Percentiles rank a stretch among this genome's conserved stretches.
These are phyloP conservation scores for Cymbopogon citratus DNA, from an alignment of 176 grass and related monocot species.

Conservation along the genomic window DNA sequence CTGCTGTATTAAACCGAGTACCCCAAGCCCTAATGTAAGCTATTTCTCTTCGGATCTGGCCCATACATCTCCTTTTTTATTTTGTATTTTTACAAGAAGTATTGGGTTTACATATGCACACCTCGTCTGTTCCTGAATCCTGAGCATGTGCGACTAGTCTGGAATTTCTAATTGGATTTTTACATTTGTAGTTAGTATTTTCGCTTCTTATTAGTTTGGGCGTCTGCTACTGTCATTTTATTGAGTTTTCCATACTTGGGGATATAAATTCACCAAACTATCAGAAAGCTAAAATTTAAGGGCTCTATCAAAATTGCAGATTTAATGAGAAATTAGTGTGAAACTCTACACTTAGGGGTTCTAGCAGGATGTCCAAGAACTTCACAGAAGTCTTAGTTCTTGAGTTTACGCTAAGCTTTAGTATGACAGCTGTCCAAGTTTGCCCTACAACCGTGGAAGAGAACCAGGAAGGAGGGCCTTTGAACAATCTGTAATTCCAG, in stretches of 20 bases:
- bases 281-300: background rate
- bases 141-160: background rate
- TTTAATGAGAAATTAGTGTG: background rate
- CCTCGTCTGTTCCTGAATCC: background rate
- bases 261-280: background rate
- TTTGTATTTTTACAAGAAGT: too few species aligned
- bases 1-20: background rate
- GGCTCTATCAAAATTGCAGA: background rate
- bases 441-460: background rate
- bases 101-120: too few species aligned
- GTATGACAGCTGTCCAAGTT: background rate
- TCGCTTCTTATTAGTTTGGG: background rate
- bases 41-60: too few species aligned
- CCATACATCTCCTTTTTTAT: background rate
- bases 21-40: background rate
- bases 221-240: background rate
- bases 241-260: background rate
- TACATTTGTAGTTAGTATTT: background rate
- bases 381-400: background rate
- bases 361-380: background rate
- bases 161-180: background rate
- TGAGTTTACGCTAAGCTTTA: background rate
- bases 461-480: background rate
- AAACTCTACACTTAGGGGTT: background rate
- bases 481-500: background rate